phyloP scores from a whole-genome alignment of 768 basidiomycete species.

The Lenzites betulinus region DNA sequence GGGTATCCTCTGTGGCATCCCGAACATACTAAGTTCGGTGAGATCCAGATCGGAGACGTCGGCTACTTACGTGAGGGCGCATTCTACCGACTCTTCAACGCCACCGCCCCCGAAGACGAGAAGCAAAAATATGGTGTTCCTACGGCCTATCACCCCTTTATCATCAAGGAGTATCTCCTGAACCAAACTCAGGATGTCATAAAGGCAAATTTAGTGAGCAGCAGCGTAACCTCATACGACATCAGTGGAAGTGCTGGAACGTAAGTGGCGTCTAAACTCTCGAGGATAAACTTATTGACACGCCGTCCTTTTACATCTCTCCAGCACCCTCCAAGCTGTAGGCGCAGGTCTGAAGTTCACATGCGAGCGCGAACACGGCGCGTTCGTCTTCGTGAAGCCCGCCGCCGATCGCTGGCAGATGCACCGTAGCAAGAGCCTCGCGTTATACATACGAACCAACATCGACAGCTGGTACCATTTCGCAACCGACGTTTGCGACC shows the following conservation, averaged over 20 bases:
- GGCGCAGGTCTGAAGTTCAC: conserved; percentile 15
- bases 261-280: conserved; percentile 4
- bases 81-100: conserved; percentile 29
- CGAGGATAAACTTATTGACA: too few relatives aligned
- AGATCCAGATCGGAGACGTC: conserved; percentile 27
- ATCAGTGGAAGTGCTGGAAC: conserved; percentile 7
- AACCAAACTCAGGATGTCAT: conserved; percentile 1
- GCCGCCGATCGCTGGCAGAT: conserved; percentile 3
- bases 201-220: conserved; percentile 6
- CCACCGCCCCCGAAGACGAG: conserved; percentile 10
- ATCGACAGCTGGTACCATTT: conserved; percentile 23
- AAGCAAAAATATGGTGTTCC: conserved; percentile 6
- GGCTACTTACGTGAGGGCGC: conserved; percentile 24
- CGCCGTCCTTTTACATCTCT: not conserved
- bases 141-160: not conserved
- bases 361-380: conserved; percentile 24
- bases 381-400: conserved; percentile 14
- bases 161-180: not conserved
- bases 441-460: conserved; percentile 17
- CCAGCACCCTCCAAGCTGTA: not conserved
- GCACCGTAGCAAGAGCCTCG: not conserved
- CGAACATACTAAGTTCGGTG: conserved; percentile 13
- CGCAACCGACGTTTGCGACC: conserved; percentile 6
- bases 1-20: conserved; percentile 28
- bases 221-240: conserved; percentile 2